Evolutionary conservation across 192 early-diverging fungal genomes (phyloP), one percentile per base, ranked within the genome.

Genomic region (Phlyctochytrium arcticum): DNA sequence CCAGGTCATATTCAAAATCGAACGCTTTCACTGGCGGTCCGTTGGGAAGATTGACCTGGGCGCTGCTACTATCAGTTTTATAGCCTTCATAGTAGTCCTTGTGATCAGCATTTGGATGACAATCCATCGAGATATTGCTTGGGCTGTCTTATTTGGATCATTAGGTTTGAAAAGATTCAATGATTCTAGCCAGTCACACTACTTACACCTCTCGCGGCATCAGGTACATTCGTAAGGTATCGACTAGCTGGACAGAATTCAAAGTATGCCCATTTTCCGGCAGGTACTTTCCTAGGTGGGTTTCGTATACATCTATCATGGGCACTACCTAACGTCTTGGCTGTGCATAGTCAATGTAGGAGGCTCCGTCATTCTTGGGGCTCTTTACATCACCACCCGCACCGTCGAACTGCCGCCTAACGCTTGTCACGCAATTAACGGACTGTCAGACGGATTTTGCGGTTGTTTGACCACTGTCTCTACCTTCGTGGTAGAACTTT

Each of bases 401-500:
- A 29, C 34, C 26, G 34, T 21, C 17, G 9, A 31, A 29, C 47
- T 57, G 5, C 30, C 53, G 15, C 4, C 17, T 8, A 36, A 56
- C 8, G 6, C 27, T 5, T 78, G 73, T 48, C 24, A 32, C 17
- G 19, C 75, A 5, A 23, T 68, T 31, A 30, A 34, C 21, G 78
- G 73, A 2, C 57, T 85, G 33, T 62, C 71, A 5, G 73, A 76
- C 7, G 84, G 87, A 4, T 85, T 88, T 58, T 86, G 87, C 58
- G 87, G 87, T 54, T 88, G 87, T 39, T 59, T 88, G 35, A 85
- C 87, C 4, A 88, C 87, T 0, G 68, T 88, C n/a, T 88, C 87
- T 30, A 87, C 86, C 6, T 83, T 79, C 57, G 69, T 74, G 1
- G 71, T 69, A 23, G 87, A 88, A 57, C 7, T 85, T 1, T 51